Conservation (phyloP, 2,329 filamentous ascomycete species). For the Apiospora arundinis region DNA sequence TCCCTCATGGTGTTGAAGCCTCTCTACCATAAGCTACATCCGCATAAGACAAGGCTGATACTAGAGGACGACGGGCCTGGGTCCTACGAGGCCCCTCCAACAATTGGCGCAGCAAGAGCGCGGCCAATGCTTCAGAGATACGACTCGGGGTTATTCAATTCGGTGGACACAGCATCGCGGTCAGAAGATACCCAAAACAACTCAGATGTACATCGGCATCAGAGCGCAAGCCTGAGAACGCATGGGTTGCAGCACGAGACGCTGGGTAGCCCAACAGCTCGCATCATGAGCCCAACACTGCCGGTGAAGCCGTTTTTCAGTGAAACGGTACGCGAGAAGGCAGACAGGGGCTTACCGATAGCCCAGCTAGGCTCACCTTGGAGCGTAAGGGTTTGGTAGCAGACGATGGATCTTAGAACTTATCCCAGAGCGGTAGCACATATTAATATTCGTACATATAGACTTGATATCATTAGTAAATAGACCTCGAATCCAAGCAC, state of each 20-base stretch:
- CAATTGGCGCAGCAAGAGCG: neutral
- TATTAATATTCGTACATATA: neutral
- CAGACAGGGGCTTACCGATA: neutral
- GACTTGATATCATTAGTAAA: neutral
- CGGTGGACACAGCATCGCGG: neutral
- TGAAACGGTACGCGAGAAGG: neutral
- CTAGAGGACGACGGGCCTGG: neutral
- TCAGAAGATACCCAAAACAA: neutral
- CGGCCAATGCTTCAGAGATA: neutral
- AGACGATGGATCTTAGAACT: neutral
- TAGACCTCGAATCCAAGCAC: neutral
- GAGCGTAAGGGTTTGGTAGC: constrained; percentile 10
- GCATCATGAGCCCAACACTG: constrained; percentile 14
- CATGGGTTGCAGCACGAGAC: neutral
- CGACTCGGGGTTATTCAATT: neutral
- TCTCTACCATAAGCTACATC: constrained; percentile 38
- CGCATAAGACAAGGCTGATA: neutral
- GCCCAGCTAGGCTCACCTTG: neutral
- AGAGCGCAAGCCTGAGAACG: neutral
- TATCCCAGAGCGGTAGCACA: neutral
- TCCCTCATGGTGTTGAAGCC: constrained; percentile 47
- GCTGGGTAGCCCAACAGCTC: neutral
- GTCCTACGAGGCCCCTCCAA: constrained; percentile 14
- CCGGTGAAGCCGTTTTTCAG: constrained; percentile 13
- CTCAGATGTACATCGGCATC: neutral